A percentile compares a stretch with the other conserved stretches of the same genome.
phyloP scores from a whole-genome alignment of 2,329 filamentous ascomycete species.

The Trichoderma sp. region DNA sequence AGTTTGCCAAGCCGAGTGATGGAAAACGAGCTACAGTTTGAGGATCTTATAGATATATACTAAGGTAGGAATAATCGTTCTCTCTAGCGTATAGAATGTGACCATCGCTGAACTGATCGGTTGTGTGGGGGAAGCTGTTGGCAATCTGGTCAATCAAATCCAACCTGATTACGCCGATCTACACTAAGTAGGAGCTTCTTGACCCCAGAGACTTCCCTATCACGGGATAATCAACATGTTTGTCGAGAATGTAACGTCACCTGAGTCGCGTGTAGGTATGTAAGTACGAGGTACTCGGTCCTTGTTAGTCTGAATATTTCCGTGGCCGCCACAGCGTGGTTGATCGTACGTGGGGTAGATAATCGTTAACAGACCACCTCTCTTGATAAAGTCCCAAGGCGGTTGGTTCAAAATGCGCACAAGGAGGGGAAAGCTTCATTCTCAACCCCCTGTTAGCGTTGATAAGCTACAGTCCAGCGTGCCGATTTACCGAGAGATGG shows the following conservation, averaged over 20 bases:
- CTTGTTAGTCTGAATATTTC: neutral
- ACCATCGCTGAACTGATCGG: neutral
- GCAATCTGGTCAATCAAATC: neutral
- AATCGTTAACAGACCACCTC: neutral
- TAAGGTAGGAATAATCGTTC: no score
- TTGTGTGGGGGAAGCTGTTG: neutral
- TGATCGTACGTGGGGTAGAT: neutral
- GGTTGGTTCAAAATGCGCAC: neutral
- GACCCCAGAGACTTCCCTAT: neutral
- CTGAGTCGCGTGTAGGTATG: neutral
- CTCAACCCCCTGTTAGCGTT: slow-evolving; percentile 1
- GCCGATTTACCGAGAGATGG: slow-evolving; percentile 13
- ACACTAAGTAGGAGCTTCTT: no score
- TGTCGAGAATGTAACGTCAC: slow-evolving; percentile 13
- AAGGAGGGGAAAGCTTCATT: slow-evolving; percentile 3
- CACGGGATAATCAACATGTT: neutral
- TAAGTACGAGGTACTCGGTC: neutral
- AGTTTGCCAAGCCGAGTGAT: neutral
- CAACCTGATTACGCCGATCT: neutral
- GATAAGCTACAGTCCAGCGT: slow-evolving; percentile 1
- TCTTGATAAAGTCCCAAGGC: neutral
- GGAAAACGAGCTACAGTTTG: neutral
- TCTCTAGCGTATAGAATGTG: neutral
- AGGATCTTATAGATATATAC: neutral
- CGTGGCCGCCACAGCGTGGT: neutral